Evolutionary conservation across 2,329 filamentous ascomycete genomes (phyloP), one percentile per base, ranked within the genome.

Genomic region (Ophiostoma angusticollis): DNA sequence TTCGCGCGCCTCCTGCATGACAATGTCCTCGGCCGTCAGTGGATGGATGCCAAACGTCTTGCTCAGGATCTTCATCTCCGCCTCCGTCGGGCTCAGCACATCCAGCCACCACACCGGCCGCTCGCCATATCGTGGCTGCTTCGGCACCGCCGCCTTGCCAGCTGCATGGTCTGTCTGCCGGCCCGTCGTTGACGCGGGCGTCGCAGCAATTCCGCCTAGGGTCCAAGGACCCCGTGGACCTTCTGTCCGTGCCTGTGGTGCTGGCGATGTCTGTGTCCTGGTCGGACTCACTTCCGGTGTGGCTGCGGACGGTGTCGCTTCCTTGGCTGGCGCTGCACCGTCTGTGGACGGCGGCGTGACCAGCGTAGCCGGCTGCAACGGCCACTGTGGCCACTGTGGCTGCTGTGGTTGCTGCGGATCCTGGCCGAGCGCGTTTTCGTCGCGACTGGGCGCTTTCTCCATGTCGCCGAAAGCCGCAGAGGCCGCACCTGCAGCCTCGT

Each of bases 51-150:
- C 85, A 55, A 98, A 98, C 0, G 91, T 74, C 54, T 93, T 93
- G 22, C 84, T 78, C 29, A 98, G 71, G 8, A 91, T 77, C 55
- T 87, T 89, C 91, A 98, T 96, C 60, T 98, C 91, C 0, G 79
- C 77, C 53, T 96, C 87, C 0, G 87, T 95, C 1, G 91, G 91
- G 31, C 75, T 84, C 18, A 95, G 67, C 5, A 98, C 75, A 59
- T 98, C 91, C 4, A 98, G 72, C 91, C 91, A 98, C 74, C 91
- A 98, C 0, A 91, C 87, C 5, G 91, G 91, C 6, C 87, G 77
- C 19, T 91, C 81, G 1, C 89, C 89, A 48, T 78, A 80, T 39
- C 68, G 50, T 6, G 58, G 53, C 40, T 62, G 61, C 19, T 40
- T 44, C 9, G 44, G 44, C 18, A n/a, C n/a, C n/a, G n/a, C n/a